Base-by-base conservation (phyloP, 139 green algal species). In the Deuterostichococcus epilithicus region DNA sequence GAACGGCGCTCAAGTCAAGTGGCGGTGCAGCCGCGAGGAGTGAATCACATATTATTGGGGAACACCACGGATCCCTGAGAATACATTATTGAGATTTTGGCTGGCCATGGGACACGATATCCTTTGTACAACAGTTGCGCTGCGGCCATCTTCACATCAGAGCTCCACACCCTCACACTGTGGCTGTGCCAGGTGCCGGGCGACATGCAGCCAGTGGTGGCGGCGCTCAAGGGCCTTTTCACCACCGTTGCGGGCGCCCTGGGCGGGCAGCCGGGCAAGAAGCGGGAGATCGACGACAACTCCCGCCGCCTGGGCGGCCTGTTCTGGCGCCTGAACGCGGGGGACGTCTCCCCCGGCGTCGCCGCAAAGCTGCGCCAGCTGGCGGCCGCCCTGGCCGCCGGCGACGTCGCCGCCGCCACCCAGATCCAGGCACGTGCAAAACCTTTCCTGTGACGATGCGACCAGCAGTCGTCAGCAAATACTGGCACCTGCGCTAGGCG, bases 261-360 rank as follows among this genome's bases (percentile, higher is more conserved):
- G 26, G 79, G 67, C 15, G 60, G 59, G 20, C 44, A 83, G 23
- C 86, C 86, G 0, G 75, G 58, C 45, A 96, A 95, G 85, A 93
- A 91, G 85, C 89, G 94, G 1, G 96, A 99, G 78, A 92, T 97
- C 78, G 95, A 98, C n/a, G 95, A 98, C 93, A 95, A 93, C 82
- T 89, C 79, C 58, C 92, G 91, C 77, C 91, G 92, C 70, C 72
- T 99, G 60, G 96, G 93, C 5, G 72, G 74, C 71, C 89, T 99
- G 47, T 93, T 98, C 67, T 98, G 90, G 90, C 86, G 88, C 73
- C 78, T 99, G 37, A 97, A 97, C 80, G 73, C 80, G 39, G 87
- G 87, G 10, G 80, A 90, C 47, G 76, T 90, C 25, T 35, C 30
- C 10, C 13, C 20, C 59, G 78, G 78, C 34, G 92, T 98, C 8